Conservation (phyloP, 2,329 filamentous ascomycete genomes). For the Cladosporium sp. region DNA sequence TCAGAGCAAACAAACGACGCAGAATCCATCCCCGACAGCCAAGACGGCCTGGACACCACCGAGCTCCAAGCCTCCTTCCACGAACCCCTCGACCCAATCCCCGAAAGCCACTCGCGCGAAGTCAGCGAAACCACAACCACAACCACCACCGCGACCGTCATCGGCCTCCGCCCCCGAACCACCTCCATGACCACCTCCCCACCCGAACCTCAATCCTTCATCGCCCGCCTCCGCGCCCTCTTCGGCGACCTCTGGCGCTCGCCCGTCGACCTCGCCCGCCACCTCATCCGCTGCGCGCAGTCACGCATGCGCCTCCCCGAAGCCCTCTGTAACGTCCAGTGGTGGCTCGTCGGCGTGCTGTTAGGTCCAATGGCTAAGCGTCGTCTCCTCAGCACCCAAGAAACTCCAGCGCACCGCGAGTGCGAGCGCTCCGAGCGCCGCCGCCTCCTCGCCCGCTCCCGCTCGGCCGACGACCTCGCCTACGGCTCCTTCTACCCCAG, state of each 20-base stretch:
- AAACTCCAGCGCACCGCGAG: neutral
- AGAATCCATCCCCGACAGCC: neutral
- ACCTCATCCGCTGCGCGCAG: conserved; percentile 26
- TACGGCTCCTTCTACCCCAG: conserved; percentile 21
- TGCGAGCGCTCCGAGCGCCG: neutral
- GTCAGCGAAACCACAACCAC: neutral
- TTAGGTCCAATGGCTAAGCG: conserved; percentile 32
- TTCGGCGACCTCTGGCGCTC: conserved; percentile 25
- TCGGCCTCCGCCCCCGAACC: neutral
- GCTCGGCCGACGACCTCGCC: conserved; percentile 14
- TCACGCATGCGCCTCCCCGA: conserved; percentile 22
- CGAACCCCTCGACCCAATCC: neutral
- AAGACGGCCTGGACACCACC: neutral
- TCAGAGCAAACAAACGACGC: neutral
- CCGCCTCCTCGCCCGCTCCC: neutral
- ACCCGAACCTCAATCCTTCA: neutral
- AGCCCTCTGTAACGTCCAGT: conserved; percentile 28
- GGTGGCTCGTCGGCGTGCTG: conserved; percentile 29
- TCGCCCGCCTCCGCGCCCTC: conserved; percentile 20
- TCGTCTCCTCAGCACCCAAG: conserved; percentile 16
- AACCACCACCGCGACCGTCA: conserved; percentile 1
- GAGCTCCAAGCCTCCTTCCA: conserved; percentile 3
- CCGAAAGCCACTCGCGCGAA: conserved; percentile 9
- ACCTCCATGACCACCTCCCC: neutral
- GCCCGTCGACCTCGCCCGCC: conserved; percentile 26